Percentiles rank a stretch among this genome's conserved stretches.
These are phyloP conservation scores for Aspergillus unguis DNA, from an alignment of 2,329 filamentous ascomycete genomes.

Conservation along the genomic window DNA sequence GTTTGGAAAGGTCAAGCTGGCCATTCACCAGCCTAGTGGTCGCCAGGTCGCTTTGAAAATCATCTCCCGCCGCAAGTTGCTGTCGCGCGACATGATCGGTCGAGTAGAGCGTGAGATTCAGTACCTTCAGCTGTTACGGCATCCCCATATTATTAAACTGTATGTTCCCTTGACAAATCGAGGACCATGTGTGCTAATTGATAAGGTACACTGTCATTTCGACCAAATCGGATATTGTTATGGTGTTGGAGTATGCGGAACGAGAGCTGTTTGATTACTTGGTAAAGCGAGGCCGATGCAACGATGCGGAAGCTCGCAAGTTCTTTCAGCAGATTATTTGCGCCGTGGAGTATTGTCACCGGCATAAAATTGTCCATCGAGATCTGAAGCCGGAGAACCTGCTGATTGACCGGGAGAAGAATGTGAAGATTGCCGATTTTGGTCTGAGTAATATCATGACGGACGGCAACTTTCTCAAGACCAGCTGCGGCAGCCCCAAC, in stretches of 20 bases:
- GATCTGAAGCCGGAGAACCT: slow-evolving; percentile 97
- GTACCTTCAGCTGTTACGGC: slow-evolving; percentile 89
- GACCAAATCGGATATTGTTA: slow-evolving; percentile 89
- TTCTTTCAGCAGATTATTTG: slow-evolving; percentile 99
- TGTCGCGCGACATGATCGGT: slow-evolving; percentile 96
- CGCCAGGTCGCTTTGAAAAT: slow-evolving; percentile 98
- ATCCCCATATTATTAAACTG: slow-evolving; percentile 99
- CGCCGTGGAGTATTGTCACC: slow-evolving; percentile 96
- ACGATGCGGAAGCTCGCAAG: slow-evolving; percentile 85
- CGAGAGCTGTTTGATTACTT: slow-evolving; percentile 98
- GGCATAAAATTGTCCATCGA: slow-evolving; percentile 97
- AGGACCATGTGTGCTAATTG: slow-evolving; percentile 17
- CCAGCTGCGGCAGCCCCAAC: slow-evolving; percentile 95
- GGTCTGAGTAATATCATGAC: slow-evolving; percentile 99
- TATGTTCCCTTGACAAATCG: slow-evolving; percentile 39
- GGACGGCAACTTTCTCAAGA: slow-evolving; percentile 97
- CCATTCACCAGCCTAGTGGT: slow-evolving; percentile 83
- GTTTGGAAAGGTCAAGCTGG: slow-evolving; percentile 98
- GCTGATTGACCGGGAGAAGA: slow-evolving; percentile 88
- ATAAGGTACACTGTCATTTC: slow-evolving; percentile 91
- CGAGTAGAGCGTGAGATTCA: slow-evolving; percentile 97
- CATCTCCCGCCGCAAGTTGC: slow-evolving; percentile 91
- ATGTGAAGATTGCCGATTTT: slow-evolving; percentile 99
- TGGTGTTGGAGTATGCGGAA: slow-evolving; percentile 97
- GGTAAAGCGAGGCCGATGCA: slow-evolving; percentile 87